These are phyloP conservation scores for Azolla pinnata DNA, from an alignment of 75 land plant genomes.

Conservation along the genomic window DNA sequence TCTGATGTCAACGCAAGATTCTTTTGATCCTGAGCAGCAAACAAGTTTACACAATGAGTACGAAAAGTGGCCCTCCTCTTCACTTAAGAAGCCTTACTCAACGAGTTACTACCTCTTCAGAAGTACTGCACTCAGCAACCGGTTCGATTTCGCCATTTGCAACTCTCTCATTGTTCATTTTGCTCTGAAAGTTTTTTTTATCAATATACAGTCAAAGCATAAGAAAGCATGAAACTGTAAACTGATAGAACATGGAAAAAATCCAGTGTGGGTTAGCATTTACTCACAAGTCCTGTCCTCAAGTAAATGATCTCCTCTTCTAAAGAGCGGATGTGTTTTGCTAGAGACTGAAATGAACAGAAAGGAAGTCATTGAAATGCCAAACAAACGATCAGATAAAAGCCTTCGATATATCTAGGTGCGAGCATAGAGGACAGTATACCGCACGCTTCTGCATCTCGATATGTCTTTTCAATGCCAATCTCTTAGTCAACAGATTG, in stretches of 20 bases:
- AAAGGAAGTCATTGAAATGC: neutral
- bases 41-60: too few relatives aligned
- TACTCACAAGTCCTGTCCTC: slow-evolving; percentile 16
- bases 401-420: neutral
- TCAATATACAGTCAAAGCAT: too few relatives aligned
- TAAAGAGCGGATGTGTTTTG: slow-evolving; percentile 17
- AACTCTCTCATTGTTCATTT: neutral
- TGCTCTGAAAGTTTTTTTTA: slow-evolving; percentile 1
- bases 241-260: neutral
- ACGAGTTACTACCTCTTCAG: too few relatives aligned
- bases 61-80: too few relatives aligned
- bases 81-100: too few relatives aligned
- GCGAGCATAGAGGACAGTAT: neutral
- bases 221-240: neutral
- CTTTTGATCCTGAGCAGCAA: too few relatives aligned
- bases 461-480: slow-evolving; percentile 61
- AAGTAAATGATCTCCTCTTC: slow-evolving; percentile 25
- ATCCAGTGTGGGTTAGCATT: neutral
- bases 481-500: slow-evolving; percentile 66
- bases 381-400: neutral
- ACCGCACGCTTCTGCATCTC: slow-evolving; percentile 80
- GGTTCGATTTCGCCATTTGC: too few relatives aligned
- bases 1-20: too few relatives aligned
- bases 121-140: neutral
- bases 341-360: slow-evolving; percentile 18